A percentile compares a stretch with the other conserved stretches of the same genome.
These are phyloP conservation scores for Aspergillus funiculosus DNA, from an alignment of 495 filamentous ascomycete genomes.

Conservation along the genomic window DNA sequence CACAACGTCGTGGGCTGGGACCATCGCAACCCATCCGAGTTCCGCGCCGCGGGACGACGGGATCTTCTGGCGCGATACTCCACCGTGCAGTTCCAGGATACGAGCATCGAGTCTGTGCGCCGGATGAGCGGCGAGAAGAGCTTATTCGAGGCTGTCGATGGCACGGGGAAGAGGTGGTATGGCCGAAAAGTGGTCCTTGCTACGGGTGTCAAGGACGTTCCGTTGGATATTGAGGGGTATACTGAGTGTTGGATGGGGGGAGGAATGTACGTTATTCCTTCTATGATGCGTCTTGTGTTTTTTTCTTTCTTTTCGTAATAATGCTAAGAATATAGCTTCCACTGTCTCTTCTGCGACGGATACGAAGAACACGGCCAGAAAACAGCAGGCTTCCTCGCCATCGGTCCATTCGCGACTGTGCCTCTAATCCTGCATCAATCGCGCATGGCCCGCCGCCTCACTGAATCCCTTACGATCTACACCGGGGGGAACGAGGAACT, in stretches of 20 bases:
- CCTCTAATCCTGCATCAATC: neutral
- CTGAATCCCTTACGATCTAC: conserved; percentile 1
- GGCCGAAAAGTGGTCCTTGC: conserved; percentile 49
- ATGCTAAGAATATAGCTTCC: conserved; percentile 27
- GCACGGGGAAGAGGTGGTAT: conserved; percentile 21
- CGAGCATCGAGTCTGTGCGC: conserved; percentile 20
- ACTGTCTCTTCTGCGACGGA: conserved; percentile 46
- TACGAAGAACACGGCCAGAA: conserved; percentile 36
- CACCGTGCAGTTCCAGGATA: conserved; percentile 32
- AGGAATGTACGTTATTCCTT: conserved; percentile 22
- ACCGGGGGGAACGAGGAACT: conserved; percentile 4
- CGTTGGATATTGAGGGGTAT: conserved; percentile 31
- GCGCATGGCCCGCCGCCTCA: conserved; percentile 1
- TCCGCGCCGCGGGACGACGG: conserved; percentile 31
- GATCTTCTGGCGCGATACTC: conserved; percentile 40
- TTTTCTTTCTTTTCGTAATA: neutral
- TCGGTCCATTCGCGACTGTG: neutral
- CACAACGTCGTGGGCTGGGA: conserved; percentile 49
- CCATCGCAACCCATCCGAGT: conserved; percentile 34
- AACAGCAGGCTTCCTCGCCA: conserved; percentile 26
- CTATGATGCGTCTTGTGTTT: neutral
- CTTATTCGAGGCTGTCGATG: conserved; percentile 19
- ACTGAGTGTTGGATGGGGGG: conserved; percentile 26
- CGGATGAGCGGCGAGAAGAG: neutral
- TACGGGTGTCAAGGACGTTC: conserved; percentile 37